Base-by-base conservation (phyloP, 805 yeast genomes). In the Candida loeiensis region DNA sequence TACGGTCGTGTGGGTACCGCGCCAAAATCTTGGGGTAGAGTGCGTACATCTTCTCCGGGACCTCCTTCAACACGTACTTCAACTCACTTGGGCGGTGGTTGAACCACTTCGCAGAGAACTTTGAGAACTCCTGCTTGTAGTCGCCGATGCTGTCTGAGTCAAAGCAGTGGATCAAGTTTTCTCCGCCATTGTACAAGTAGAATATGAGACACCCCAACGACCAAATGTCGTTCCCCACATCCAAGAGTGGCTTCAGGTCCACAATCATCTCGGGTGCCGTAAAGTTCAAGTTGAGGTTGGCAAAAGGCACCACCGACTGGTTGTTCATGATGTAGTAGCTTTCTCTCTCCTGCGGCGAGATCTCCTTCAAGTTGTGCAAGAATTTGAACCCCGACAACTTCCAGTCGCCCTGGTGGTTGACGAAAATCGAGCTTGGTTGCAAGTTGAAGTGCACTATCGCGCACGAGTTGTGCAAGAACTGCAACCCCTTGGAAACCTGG, bases 331-430 rank as follows among this genome's bases (percentile, higher is more conserved):
- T 65, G 48, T 72, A 80, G 55, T 71, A 85, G 41, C 80, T 87
- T 3, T 71, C 73, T 9, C 77, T 53, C 12, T 73, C 76, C 29
- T 60, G 66, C 2, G 71, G 64, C 4, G 71, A 60, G 30, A 73
- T 46, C 49, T 67, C 85, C 54, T 68, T 76, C 58, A 64, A 74
- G 53, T 64, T 76, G 46, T 66, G 66, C n/a, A 69, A 40, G 39
- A 69, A 69, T 35, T 54, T 55, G 44, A 93, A 73, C 0, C 97
- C 97, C 5, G 85, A 75, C 2, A 93, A 58, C 58, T 91, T 93
- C 98, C 99, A 93, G 62, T 93, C 98, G 4, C 95, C 90, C 48
- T 80, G 84, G 28, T 79, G 83, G 49, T 85, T 90, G 14, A 91
- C 75, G 41, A 84, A 76, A 1, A 93, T 71, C 0, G 95, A 77